Evolutionary conservation across 225 moss, liverwort and hornwort genomes (phyloP), one percentile per base, ranked within the genome.

Genomic region (Pseudoscleropodium purum): DNA sequence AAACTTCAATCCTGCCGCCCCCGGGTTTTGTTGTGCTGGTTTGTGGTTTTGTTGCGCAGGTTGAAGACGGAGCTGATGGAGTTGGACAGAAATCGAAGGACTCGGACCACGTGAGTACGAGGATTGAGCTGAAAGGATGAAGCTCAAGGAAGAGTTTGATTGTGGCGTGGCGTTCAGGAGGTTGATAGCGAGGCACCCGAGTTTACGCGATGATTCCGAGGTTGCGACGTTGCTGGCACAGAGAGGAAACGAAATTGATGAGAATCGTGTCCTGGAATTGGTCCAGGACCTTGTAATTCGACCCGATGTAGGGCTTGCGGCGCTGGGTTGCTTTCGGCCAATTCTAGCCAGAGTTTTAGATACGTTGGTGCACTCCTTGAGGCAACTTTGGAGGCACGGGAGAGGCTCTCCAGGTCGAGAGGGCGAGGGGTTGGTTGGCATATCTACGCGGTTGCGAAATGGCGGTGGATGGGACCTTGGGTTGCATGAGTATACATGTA

Each of bases 241-340:
- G 85, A 87, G 86, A 56, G 91, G 85, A n/a, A 89, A 84, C 64
- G 95, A 57, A 84, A 76, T 91, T 76, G 90, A 81, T 25, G 94
- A 96, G 75, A 80, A 56, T 54, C 65, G 39, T n/a, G 88, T 94
- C 26, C 52, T 99, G 60, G 93, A 93, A 75, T 91, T 94, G 43
- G 93, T 92, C 66, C 96, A 97, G 85, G 90, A 95, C 87, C 91
- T 97, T 83, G 94, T 99, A 16, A 89, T 99, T 82, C 92, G 92
- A 61, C 96, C 96, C 10, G 88, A 95, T 54, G 92, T 99, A 23
- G 96, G 96, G 39, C 91, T 96, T 37, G 95, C 95, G 80, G 92
- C 94, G 33, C 92, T 96, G 41, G 97, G 99, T 37, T 97, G 99
- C 91, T 99, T 97, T 90, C 94, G 96, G 85, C 95, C 96, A 43